These are phyloP conservation scores for Cercospora berteroae DNA, from an alignment of 2,329 filamentous ascomycete species.

Conservation along the genomic window DNA sequence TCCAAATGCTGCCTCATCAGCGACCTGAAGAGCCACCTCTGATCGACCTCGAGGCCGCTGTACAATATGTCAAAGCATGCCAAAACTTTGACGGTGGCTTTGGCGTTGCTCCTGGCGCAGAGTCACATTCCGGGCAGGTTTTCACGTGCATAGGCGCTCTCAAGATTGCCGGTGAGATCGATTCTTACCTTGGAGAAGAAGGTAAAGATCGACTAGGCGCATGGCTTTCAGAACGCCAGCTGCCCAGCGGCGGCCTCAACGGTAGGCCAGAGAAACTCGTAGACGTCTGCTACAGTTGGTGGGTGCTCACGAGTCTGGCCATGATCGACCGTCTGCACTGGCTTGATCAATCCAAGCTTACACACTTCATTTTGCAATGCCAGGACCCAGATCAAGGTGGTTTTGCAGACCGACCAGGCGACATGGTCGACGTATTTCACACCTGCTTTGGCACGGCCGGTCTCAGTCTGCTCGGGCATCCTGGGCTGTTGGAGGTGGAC, in stretches of 20 bases:
- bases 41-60: conserved; percentile 76
- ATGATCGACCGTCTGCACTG: conserved; percentile 88
- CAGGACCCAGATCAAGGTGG: conserved; percentile 85
- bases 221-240: conserved; percentile 92
- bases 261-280: conserved; percentile 92
- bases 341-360: conserved; percentile 82
- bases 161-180: conserved; percentile 75
- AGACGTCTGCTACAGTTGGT: conserved; percentile 99
- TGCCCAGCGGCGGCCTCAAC: conserved; percentile 84
- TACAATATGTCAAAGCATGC: conserved; percentile 75
- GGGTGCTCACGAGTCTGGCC: conserved; percentile 87
- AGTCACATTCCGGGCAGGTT: conserved; percentile 93
- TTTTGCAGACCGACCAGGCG: conserved; percentile 82
- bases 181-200: conserved; percentile 64
- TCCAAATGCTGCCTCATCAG: conserved; percentile 61
- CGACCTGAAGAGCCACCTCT: conserved; percentile 41
- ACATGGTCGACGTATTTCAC: conserved; percentile 98
- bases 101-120: conserved; percentile 82
- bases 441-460: conserved; percentile 87
- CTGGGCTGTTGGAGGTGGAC: conserved; percentile 76
- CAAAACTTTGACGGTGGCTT: conserved; percentile 94
- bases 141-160: conserved; percentile 91
- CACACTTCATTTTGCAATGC: conserved; percentile 78
- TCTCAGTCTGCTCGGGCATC: conserved; percentile 76
- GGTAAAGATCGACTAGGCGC: conserved; percentile 71